Conservation (phyloP, 345 rosid genomes). For the Murraya paniculata region DNA sequence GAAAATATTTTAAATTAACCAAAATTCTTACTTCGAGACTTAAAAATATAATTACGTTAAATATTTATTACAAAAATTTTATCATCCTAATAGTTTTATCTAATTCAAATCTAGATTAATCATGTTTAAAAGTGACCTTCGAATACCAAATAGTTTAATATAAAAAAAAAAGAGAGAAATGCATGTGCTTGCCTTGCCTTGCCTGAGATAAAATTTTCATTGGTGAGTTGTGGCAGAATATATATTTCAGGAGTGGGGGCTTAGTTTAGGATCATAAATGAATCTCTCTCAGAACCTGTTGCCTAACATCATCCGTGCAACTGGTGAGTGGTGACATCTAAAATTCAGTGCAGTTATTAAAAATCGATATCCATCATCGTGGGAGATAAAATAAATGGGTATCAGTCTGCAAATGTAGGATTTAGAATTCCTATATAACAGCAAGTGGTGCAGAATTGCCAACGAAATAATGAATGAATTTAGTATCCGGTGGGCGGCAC, state of each 20-base stretch:
- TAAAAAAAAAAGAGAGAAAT: no score
- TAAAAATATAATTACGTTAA: no score
- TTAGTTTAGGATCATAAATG: background rate
- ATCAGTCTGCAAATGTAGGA: background rate
- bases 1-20: no score
- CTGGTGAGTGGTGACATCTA: background rate
- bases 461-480: background rate
- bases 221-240: background rate
- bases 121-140: no score
- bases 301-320: background rate
- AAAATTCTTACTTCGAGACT: no score
- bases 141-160: no score
- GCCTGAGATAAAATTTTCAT: background rate
- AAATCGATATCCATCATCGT: background rate
- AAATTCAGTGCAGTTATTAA: slow-evolving; percentile 7
- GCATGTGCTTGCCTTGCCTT: background rate
- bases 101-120: no score
- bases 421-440: background rate
- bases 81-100: no score
- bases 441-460: background rate
- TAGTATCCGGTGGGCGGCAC: background rate
- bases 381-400: background rate
- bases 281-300: background rate
- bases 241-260: background rate
- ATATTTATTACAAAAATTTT: no score